Base-by-base conservation (phyloP, 177 flowering plant genomes). In the Vitis hybrid region DNA sequence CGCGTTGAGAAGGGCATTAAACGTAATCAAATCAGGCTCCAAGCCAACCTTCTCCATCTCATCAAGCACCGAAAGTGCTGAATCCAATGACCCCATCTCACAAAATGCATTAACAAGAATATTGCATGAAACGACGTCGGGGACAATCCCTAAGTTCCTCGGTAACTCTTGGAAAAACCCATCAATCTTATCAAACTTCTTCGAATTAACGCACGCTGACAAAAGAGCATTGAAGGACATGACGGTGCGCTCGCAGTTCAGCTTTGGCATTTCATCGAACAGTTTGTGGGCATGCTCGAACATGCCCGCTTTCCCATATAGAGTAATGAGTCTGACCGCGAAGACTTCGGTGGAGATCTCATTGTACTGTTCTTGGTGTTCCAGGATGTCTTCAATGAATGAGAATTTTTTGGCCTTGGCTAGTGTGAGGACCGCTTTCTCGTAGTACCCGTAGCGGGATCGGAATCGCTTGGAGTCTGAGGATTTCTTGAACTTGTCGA, bases 251-350 rank as follows among this genome's bases (percentile, higher is more conserved):
- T 53, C 24, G 73, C 86, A 83, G 11, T 83, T 79, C 21, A 74
- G 65, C 2, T 77, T 72, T 9, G 93, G 90, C 86, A 90, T 71
- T 83, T 89, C 84, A 15, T 85, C 90, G 71, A 90, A 90, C 88
- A 79, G 18, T 55, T 86, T 79, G 61, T 15, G 66, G 17, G 93
- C 93, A 17, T 86, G 74, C 3, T 85, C 80, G 18, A 83, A 84
- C 92, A 90, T 84, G 15, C 86, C 84, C 3, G 88, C 63, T 70
- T 77, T 62, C 0, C 90, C 91, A 61, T 88, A 88, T 9, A 86
- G 74, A 0, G 35, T 8, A 3, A 90, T 82, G 35, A 90, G 74
- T 7, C 84, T 74, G 17, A 76, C 65, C 4, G 80, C 71, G 21
- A 86, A 87, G 3, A 80, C 77, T 58, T 90, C 93, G 2, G 6